These are phyloP conservation scores for Aureoboletus auriporus DNA, from an alignment of 768 basidiomycete genomes.

Conservation along the genomic window DNA sequence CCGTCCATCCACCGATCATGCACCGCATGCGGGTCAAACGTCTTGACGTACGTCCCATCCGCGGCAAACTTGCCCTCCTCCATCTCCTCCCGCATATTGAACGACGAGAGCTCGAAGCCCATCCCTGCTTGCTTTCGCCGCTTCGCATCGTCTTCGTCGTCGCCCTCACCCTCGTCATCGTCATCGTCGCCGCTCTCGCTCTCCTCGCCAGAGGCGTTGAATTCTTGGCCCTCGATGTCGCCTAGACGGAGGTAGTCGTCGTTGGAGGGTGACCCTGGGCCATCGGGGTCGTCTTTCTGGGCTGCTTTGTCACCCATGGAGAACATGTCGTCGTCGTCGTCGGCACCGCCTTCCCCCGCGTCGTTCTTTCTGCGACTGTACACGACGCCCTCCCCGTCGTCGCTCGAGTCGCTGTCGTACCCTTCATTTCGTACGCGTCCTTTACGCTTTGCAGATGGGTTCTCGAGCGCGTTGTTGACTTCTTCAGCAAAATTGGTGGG, in stretches of 20 bases:
- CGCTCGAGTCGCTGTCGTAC: constrained; percentile 92
- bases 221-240: constrained; percentile 98
- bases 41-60: constrained; percentile 84
- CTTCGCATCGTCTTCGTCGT: constrained; percentile 76
- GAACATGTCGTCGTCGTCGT: constrained; percentile 80
- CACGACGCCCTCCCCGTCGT: constrained; percentile 94
- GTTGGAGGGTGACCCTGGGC: constrained; percentile 49
- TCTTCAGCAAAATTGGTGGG: constrained; percentile 73
- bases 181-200: constrained; percentile 41
- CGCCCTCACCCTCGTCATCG: constrained; percentile 42
- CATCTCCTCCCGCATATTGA: constrained; percentile 99
- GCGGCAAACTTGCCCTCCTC: constrained; percentile 96
- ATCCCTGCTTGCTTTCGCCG: constrained; percentile 78
- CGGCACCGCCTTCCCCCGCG: constrained; percentile 43
- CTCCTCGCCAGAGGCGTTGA: constrained; percentile 38
- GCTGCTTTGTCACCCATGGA: constrained; percentile 59
- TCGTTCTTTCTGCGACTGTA: constrained; percentile 61
- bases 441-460: constrained; percentile 55
- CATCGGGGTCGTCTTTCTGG: constrained; percentile 37
- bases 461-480: constrained; percentile 71
- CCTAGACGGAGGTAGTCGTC: constrained; percentile 80
- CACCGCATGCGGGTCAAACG: constrained; percentile 83
- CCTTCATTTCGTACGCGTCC: constrained; percentile 80
- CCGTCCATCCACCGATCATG: constrained; percentile 98
- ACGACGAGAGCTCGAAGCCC: constrained; percentile 91